Conservation (phyloP, 176 grass and related monocot species). For the Secale cereale region DNA sequence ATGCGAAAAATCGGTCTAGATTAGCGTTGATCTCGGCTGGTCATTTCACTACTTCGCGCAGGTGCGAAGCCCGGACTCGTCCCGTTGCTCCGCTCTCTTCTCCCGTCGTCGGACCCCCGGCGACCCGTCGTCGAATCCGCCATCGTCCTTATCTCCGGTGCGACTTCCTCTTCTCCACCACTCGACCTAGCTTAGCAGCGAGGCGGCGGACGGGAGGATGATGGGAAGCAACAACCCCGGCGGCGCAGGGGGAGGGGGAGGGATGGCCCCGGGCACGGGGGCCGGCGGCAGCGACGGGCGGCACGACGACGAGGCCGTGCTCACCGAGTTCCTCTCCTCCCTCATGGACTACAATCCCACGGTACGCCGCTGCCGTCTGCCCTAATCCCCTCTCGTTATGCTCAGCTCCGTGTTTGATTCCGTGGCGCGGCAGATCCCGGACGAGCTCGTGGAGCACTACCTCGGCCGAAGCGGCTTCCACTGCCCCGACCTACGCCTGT, state of each 20-base stretch:
- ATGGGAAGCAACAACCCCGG: constrained; percentile 46
- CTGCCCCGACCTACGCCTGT: constrained; percentile 91
- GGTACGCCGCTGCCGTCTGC: constrained; percentile 17
- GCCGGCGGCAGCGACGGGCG: constrained; percentile 49
- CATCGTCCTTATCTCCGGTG: not conserved
- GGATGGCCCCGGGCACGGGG: constrained; percentile 29
- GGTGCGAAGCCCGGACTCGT: not conserved
- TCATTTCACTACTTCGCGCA: not conserved
- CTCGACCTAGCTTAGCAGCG: not conserved
- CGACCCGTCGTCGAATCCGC: not conserved
- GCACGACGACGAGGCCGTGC: constrained; percentile 76
- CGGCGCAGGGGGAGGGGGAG: constrained; percentile 17
- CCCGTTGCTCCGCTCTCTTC: not conserved
- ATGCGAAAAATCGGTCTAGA: not conserved
- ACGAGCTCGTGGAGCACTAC: constrained; percentile 99
- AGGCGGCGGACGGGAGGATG: constrained; percentile 31
- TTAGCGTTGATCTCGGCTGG: not conserved
- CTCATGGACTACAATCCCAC: constrained; percentile 98
- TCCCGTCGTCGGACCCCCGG: not conserved
- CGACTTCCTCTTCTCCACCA: not conserved
- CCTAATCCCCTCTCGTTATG: not conserved
- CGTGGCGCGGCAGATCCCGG: constrained; percentile 64
- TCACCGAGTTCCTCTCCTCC: constrained; percentile 94
- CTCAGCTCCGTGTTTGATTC: not conserved
- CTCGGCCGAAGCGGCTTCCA: constrained; percentile 92